A percentile compares a stretch with the other conserved stretches of the same genome.
phyloP scores from a whole-genome alignment of 2,329 filamentous ascomycete species.

The Scortechinia acanthostroma region DNA sequence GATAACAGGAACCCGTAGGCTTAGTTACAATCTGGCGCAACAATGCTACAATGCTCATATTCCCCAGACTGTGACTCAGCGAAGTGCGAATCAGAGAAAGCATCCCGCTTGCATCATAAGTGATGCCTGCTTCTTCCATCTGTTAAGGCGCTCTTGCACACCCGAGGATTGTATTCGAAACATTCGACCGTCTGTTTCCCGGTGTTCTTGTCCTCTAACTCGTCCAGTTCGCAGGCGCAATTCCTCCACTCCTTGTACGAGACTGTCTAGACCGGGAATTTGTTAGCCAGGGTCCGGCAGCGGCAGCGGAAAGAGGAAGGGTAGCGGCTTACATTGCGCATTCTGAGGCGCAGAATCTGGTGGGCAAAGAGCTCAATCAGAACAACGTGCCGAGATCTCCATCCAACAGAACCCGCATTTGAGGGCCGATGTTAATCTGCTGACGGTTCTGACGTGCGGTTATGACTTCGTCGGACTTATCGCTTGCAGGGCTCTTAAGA shows the following conservation, averaged over 20 bases:
- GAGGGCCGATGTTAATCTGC: too few relatives aligned
- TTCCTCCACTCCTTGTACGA: conserved; percentile 67
- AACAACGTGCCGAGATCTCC: conserved; percentile 1
- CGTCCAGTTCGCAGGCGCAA: conserved; percentile 71
- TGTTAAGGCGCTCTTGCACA: conserved; percentile 65
- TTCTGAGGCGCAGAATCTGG: conserved; percentile 54
- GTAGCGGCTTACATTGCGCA: conserved; percentile 51
- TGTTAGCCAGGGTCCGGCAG: too few relatives aligned
- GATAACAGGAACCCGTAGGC: too few relatives aligned
- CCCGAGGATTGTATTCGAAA: conserved; percentile 68
- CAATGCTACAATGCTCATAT: too few relatives aligned
- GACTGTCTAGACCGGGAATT: conserved; percentile 54
- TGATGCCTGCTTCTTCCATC: conserved; percentile 67
- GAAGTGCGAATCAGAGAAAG: conserved; percentile 74
- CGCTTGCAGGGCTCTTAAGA: too few relatives aligned
- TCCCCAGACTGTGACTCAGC: conserved; percentile 73
- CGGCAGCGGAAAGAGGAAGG: neutral
- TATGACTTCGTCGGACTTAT: too few relatives aligned
- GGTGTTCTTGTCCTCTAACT: conserved; percentile 69
- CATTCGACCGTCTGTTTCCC: conserved; percentile 66
- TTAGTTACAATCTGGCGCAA: too few relatives aligned
- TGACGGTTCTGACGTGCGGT: too few relatives aligned
- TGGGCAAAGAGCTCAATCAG: too few relatives aligned
- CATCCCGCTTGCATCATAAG: conserved; percentile 70
- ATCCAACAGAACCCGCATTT: too few relatives aligned